Conservation (phyloP, 78 protist genomes). For the Dictyostelium purpureum region DNA sequence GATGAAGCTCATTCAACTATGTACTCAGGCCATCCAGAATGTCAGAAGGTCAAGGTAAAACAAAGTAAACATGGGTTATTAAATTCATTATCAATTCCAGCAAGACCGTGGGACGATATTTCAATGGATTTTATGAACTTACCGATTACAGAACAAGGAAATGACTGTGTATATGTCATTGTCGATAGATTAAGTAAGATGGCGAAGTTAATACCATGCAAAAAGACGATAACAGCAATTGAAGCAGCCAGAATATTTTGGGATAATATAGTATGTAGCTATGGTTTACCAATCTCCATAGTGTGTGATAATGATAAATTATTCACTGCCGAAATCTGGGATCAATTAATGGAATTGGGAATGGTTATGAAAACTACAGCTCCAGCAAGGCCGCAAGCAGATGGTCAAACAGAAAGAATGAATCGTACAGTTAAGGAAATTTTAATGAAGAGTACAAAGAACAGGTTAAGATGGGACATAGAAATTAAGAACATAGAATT, state of each 20-base stretch:
- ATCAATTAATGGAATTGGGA: too few relatives aligned
- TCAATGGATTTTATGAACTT: too few relatives aligned
- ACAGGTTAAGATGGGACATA: neutral
- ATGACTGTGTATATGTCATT: too few relatives aligned
- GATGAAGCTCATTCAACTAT: neutral
- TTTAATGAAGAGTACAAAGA: neutral
- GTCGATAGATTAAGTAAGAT: too few relatives aligned
- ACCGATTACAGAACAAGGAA: too few relatives aligned
- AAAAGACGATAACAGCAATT: neutral
- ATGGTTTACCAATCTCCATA: neutral
- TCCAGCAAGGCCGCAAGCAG: conserved; percentile 8
- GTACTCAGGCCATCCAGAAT: conserved; percentile 14
- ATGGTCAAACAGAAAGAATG: conserved; percentile 25
- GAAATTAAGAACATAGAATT: neutral
- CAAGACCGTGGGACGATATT: too few relatives aligned
- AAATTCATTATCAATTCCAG: too few relatives aligned
- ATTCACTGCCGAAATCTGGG: conserved; percentile 23
- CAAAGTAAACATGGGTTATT: too few relatives aligned
- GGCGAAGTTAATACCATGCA: neutral
- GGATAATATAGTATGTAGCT: neutral
- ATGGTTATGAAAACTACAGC: too few relatives aligned
- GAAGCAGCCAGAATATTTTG: neutral
- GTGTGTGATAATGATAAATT: conserved; percentile 12
- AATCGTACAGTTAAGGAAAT: neutral
- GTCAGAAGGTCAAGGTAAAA: too few relatives aligned